Evolutionary conservation across 768 basidiomycete species (phyloP).

Genomic region (Pleurotus cornucopiae): DNA sequence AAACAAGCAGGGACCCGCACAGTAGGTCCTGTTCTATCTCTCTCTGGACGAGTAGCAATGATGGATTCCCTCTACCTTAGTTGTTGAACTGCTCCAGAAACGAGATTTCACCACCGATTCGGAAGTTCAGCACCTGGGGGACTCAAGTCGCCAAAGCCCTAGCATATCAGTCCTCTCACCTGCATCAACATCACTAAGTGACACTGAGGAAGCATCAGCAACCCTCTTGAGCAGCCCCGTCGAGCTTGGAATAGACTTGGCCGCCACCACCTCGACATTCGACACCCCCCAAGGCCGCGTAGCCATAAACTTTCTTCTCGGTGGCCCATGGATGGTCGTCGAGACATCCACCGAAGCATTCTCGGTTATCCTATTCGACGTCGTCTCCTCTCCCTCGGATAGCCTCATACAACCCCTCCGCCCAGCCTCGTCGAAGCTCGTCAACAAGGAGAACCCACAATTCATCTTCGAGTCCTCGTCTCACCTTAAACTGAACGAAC

Average conservation of each 20-base stretch:
- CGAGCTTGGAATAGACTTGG: background rate
- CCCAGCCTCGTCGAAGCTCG: conserved; percentile 6
- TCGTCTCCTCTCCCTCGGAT: background rate
- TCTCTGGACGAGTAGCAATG: background rate
- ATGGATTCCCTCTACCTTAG: conserved; percentile 10
- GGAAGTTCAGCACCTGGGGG: background rate
- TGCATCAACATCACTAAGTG: background rate
- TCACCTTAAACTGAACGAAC: conserved; percentile 12
- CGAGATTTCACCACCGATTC: background rate
- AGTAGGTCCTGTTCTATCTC: conserved; percentile 35
- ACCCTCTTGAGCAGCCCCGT: background rate
- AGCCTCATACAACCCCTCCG: background rate
- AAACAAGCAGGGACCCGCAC: conserved; percentile 52
- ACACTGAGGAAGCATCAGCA: background rate
- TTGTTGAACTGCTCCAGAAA: conserved; percentile 17
- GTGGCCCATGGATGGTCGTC: background rate
- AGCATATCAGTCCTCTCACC: background rate
- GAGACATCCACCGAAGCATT: background rate
- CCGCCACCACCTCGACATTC: background rate
- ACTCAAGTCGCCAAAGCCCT: background rate
- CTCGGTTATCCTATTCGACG: background rate
- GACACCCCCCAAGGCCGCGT: background rate
- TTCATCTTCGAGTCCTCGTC: conserved; percentile 17
- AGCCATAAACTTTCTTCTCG: background rate
- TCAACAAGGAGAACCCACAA: conserved; percentile 12